A percentile compares a stretch with the other conserved stretches of the same genome.
Evolutionary conservation across 192 early-diverging fungal species (phyloP).

Genomic region (Backusella westeae): DNA sequence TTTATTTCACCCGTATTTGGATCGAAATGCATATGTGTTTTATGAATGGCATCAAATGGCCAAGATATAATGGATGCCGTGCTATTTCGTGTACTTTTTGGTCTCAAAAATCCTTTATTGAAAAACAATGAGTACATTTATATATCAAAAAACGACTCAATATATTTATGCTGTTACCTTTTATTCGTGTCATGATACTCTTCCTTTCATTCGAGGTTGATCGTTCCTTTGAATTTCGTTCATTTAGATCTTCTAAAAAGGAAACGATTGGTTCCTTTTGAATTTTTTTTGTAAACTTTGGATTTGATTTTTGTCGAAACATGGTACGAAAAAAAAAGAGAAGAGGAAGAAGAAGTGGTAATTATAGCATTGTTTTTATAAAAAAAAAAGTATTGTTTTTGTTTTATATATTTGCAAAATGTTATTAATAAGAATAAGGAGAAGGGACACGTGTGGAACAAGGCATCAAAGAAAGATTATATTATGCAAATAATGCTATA

Average conservation of each 20-base stretch:
- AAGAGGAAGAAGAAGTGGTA: not conserved
- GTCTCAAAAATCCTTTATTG: not conserved
- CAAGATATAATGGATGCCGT: slow-evolving; percentile 5
- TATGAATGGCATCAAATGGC: slow-evolving; percentile 19
- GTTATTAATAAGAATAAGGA: not conserved
- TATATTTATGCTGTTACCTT: not conserved
- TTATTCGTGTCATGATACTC: not conserved
- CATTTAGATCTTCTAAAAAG: not conserved
- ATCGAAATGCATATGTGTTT: slow-evolving; percentile 16
- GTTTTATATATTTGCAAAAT: not conserved
- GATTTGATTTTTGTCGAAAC: slow-evolving; percentile 1
- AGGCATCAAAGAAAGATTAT: not conserved
- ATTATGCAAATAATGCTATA: slow-evolving; percentile 1
- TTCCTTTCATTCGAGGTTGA: not conserved
- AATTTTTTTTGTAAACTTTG: not conserved
- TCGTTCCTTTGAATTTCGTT: not conserved
- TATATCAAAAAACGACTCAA: not conserved
- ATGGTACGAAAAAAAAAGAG: not conserved
- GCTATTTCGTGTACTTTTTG: not conserved
- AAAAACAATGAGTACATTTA: not conserved
- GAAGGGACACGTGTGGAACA: not conserved
- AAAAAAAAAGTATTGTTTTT: not conserved
- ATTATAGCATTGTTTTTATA: not conserved
- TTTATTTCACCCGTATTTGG: not conserved
- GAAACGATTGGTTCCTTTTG: not conserved